Evolutionary conservation across 306 rosid species (phyloP).

Genomic region (Rosa chinensis): DNA sequence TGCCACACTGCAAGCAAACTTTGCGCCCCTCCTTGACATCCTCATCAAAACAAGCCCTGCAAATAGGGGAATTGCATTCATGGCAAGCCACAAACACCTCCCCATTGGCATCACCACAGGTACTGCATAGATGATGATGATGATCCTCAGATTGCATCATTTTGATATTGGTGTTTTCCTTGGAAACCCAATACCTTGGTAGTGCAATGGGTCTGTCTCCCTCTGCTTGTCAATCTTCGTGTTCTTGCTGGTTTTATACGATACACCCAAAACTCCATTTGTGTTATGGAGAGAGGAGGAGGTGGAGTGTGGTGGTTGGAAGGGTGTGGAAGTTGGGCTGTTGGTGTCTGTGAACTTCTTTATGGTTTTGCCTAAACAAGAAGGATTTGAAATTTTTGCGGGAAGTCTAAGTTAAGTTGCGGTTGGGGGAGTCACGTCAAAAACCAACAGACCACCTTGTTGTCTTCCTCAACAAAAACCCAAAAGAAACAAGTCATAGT

Average conservation of each 20-base stretch:
- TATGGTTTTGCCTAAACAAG: constrained; percentile 18
- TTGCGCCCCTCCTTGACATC: constrained; percentile 81
- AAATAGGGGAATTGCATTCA: constrained; percentile 72
- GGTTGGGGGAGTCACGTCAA: constrained; percentile 63
- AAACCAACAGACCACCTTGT: constrained; percentile 38
- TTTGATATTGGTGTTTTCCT: constrained; percentile 21
- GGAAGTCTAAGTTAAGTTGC: constrained; percentile 76
- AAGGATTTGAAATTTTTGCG: constrained; percentile 57
- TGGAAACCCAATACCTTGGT: constrained; percentile 14
- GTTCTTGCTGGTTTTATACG: constrained; percentile 46
- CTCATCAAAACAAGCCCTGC: constrained; percentile 70
- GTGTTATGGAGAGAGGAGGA: constrained; percentile 21
- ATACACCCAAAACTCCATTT: constrained; percentile 33
- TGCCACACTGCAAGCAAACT: constrained; percentile 71
- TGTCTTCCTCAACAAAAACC: constrained; percentile 3
- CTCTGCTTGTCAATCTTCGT: constrained; percentile 29
- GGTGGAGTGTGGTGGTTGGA: constrained; percentile 45
- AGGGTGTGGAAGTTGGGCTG: constrained; percentile 65
- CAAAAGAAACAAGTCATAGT: neutral
- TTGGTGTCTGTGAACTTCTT: constrained; percentile 46
- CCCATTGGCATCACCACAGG: constrained; percentile 85
- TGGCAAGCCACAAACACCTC: constrained; percentile 85
- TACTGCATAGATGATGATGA: constrained; percentile 62
- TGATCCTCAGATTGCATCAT: constrained; percentile 81
- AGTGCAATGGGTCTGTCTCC: constrained; percentile 10